Evolutionary conservation across 345 rosid genomes (phyloP), one percentile per base, ranked within the genome.

Genomic region (Ricinus communis): DNA sequence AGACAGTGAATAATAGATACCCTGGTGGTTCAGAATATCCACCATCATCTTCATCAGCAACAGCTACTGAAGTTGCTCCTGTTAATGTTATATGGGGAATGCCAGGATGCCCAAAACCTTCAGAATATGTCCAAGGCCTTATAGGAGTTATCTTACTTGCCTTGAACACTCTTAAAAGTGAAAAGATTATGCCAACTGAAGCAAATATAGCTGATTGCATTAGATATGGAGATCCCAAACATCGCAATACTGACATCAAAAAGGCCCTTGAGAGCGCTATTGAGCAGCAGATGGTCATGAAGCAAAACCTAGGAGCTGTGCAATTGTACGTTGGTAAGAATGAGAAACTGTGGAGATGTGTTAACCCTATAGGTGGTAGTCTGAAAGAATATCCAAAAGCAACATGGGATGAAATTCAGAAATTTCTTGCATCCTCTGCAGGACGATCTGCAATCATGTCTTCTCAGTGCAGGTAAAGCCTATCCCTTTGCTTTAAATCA

Each of bases 41-140:
- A 3, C 45, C 73, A 24, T 18, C 80, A 13, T 66, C 73, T 25
- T 75, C 76, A 30, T 49, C 69, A 40, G 40, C 80, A 62, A 21
- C 41, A 50, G 65, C 56, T 33, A 43, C 49, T 7, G 22, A 43
- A 60, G 74, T 22, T 59, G 15, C 59, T 67, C 49, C 77, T 54
- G 65, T 22, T 53, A 72, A 55, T 75, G 78, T 63, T 31, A n/a
- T n/a, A n/a, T 77, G 88, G 89, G 88, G 88, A 76, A 83, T 83
- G 74, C 85, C 79, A 72, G 89, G 89, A 66, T 73, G 71, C 65
- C 79, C 84, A 11, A 75, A 79, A 62, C 90, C 92, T 62, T 71
- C 93, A 68, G 89, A 89, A 73, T 83, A 82, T 80, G 86, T 81
- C 47, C 95, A 90, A 83, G 91, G 97, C 76, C 95, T 86, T 75